These are phyloP conservation scores for Gardenia jasminoides DNA, from an alignment of 257 asterid species.

Conservation along the genomic window DNA sequence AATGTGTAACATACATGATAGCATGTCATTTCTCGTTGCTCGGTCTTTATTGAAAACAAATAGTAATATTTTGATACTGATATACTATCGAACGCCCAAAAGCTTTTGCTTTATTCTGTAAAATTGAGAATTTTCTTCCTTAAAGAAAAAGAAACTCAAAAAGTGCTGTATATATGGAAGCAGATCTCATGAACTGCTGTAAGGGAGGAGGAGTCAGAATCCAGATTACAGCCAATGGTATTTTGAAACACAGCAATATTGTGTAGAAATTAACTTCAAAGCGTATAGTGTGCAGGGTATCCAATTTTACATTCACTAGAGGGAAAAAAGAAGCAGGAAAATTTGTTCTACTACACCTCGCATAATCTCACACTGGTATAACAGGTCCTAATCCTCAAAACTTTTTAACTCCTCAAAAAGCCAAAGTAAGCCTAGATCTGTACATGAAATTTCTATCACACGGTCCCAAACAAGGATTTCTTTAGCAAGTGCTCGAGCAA, in stretches of 20 bases:
- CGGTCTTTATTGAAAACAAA: too few species aligned
- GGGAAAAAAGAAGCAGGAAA: background rate
- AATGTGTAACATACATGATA: too few species aligned
- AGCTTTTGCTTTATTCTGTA: too few species aligned
- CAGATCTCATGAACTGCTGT: too few species aligned
- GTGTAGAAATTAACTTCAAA: background rate
- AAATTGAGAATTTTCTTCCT: background rate
- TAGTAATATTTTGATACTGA: too few species aligned
- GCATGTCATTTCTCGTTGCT: too few species aligned
- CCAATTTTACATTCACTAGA: background rate
- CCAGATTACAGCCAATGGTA: background rate
- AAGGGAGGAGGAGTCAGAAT: too few species aligned
- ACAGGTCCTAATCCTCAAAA: background rate
- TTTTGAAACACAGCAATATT: background rate
- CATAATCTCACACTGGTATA: background rate
- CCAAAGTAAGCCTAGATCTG: background rate
- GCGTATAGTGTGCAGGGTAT: background rate
- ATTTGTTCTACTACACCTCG: too few species aligned
- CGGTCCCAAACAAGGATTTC: background rate
- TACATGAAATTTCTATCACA: background rate
- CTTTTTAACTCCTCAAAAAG: background rate
- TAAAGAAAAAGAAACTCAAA: too few species aligned
- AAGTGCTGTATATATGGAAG: too few species aligned
- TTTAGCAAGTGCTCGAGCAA: conserved; percentile 33
- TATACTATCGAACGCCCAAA: background rate